Percentiles rank a stretch among this genome's conserved stretches.
phyloP scores from a whole-genome alignment of 2,329 filamentous ascomycete genomes.

The Cladosporium halotolerans region DNA sequence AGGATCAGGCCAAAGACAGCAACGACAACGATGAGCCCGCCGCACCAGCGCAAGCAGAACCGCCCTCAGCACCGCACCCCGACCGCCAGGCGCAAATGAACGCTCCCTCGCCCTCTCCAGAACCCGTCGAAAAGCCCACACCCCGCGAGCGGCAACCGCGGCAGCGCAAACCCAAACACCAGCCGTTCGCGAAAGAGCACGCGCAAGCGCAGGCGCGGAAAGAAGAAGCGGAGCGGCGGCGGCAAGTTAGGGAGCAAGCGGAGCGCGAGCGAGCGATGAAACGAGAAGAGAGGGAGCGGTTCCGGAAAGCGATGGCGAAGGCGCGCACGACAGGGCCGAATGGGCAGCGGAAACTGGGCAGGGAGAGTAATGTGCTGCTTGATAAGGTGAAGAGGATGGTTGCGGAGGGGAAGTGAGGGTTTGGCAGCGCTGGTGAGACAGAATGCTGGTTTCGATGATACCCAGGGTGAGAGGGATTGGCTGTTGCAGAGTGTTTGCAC shows the following conservation, averaged over 20 bases:
- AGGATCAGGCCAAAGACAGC: background rate
- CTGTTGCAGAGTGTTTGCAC: no score
- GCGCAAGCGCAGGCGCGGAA: conserved; percentile 37
- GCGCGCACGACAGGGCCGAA: conserved; percentile 56
- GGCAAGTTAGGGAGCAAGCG: conserved; percentile 56
- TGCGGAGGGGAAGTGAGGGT: conserved; percentile 25
- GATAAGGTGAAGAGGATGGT: conserved; percentile 73
- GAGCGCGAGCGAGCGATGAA: conserved; percentile 50
- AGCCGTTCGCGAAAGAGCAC: conserved; percentile 9
- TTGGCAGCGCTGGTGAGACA: background rate
- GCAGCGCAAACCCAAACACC: conserved; percentile 6
- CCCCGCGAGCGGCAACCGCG: conserved; percentile 19
- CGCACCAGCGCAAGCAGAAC: background rate
- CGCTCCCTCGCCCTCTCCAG: conserved; percentile 13
- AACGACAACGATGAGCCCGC: background rate
- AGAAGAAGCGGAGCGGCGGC: conserved; percentile 58
- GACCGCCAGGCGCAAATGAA: conserved; percentile 28
- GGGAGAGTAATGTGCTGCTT: conserved; percentile 71
- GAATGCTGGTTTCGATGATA: background rate
- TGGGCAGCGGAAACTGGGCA: conserved; percentile 72
- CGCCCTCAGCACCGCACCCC: conserved; percentile 43
- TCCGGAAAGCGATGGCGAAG: conserved; percentile 59
- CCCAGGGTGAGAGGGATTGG: background rate
- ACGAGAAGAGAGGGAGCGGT: conserved; percentile 62
- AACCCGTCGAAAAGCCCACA: conserved; percentile 15